phyloP scores from a whole-genome alignment of 2,329 filamentous ascomycete genomes.

The Didymella segeticola region DNA sequence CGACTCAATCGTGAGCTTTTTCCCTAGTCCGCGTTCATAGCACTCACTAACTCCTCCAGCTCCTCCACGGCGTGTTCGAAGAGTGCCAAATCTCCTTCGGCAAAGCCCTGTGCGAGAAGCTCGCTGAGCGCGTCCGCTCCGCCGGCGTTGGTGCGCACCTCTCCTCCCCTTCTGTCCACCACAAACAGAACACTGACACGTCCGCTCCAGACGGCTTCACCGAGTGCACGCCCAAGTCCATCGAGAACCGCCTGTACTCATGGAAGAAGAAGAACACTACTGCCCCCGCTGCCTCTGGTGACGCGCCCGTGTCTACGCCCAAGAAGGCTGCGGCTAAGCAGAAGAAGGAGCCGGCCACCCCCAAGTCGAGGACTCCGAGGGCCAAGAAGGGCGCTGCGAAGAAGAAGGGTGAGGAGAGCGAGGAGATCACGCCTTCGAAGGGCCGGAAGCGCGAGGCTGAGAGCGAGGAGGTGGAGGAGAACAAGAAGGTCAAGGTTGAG shows the following conservation, averaged over 20 bases:
- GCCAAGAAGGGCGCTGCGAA: slow-evolving; percentile 7
- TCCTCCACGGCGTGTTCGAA: slow-evolving; percentile 13
- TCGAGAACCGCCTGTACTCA: slow-evolving; percentile 30
- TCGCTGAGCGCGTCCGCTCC: slow-evolving; percentile 15
- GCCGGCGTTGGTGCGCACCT: slow-evolving; percentile 15
- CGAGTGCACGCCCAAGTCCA: slow-evolving; percentile 39
- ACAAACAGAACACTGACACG: no score
- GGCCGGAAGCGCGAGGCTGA: slow-evolving; percentile 11
- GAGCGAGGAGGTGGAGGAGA: background rate
- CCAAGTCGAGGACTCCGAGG: slow-evolving; percentile 9
- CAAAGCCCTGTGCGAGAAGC: slow-evolving; percentile 21
- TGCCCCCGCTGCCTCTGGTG: background rate
- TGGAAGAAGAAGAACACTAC: slow-evolving; percentile 28
- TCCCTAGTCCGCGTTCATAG: no score
- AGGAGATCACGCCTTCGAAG: background rate
- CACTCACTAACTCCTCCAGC: background rate
- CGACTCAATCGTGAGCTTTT: slow-evolving; percentile 6
- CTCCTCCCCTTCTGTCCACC: no score
- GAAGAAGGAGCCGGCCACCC: background rate
- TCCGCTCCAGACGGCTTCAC: background rate
- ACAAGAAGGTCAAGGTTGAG: slow-evolving; percentile 13
- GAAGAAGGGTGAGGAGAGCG: background rate
- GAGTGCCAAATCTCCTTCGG: slow-evolving; percentile 18
- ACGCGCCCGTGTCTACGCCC: background rate
- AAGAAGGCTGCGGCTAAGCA: slow-evolving; percentile 5